Evolutionary conservation across 148 eudicot genomes (phyloP).

Genomic region (Spergularia bocconei): DNA sequence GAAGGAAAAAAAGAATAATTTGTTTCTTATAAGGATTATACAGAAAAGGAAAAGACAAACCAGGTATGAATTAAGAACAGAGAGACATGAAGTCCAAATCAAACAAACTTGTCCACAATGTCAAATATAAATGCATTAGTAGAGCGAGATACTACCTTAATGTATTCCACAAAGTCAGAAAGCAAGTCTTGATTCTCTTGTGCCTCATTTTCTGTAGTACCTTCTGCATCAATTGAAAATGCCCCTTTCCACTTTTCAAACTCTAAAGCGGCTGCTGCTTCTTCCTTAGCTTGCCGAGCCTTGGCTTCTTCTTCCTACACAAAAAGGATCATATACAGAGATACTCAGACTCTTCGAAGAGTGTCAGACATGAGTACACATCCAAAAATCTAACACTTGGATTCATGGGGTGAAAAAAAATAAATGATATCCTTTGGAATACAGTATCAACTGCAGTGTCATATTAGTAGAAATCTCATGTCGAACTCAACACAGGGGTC

Average conservation of each 20-base stretch:
- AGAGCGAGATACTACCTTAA: constrained; percentile 51
- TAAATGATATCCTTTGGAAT: not conserved
- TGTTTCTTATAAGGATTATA: not conserved
- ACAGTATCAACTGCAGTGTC: no score
- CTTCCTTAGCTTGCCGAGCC: constrained; percentile 91
- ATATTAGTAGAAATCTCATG: not conserved
- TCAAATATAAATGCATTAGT: constrained; percentile 2
- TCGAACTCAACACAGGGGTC: not conserved
- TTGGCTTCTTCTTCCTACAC: constrained; percentile 93
- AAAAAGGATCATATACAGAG: not conserved
- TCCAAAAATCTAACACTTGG: not conserved
- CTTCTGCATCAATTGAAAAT: constrained; percentile 95
- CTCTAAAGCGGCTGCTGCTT: constrained; percentile 87
- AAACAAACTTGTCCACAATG: constrained; percentile 3
- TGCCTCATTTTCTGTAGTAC: constrained; percentile 87
- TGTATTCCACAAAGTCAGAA: constrained; percentile 88
- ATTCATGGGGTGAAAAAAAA: not conserved
- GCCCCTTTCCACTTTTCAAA: constrained; percentile 98
- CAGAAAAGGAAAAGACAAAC: no score
- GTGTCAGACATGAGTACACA: no score
- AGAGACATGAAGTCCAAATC: not conserved
- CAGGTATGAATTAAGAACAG: not conserved
- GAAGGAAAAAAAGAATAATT: not conserved
- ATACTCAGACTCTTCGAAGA: not conserved
- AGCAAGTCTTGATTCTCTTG: constrained; percentile 89